Percentiles rank a stretch among this genome's conserved stretches.
Evolutionary conservation across 495 filamentous ascomycete species (phyloP).

Genomic region (Xylaria flabelliformis): DNA sequence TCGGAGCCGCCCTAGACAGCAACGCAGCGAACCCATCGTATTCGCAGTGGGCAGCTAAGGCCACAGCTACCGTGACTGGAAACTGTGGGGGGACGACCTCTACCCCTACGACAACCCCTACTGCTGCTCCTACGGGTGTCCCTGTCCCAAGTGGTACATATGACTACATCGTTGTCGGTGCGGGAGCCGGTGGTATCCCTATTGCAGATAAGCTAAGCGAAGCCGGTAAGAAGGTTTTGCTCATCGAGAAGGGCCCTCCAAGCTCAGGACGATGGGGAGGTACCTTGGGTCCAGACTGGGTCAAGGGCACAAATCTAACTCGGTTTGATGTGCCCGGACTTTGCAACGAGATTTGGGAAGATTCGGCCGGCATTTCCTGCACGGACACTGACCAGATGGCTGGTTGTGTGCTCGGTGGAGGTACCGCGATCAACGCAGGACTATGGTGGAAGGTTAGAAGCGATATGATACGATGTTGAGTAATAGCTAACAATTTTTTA

Average conservation of each 20-base stretch:
- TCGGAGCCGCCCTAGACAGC: constrained; percentile 45
- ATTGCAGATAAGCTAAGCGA: constrained; percentile 69
- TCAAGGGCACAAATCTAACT: constrained; percentile 70
- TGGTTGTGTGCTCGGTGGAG: constrained; percentile 79
- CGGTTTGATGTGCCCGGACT: constrained; percentile 83
- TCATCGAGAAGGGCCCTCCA: constrained; percentile 70
- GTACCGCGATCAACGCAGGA: constrained; percentile 76
- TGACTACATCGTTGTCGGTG: constrained; percentile 74
- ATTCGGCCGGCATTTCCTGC: constrained; percentile 68
- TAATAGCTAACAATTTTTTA: constrained; percentile 22
- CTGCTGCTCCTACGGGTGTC: constrained; percentile 43
- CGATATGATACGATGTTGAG: constrained; percentile 10
- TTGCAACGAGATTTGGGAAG: constrained; percentile 72
- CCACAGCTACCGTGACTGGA: constrained; percentile 40
- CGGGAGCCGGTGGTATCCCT: constrained; percentile 69
- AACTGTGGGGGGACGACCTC: constrained; percentile 43
- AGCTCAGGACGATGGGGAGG: constrained; percentile 66
- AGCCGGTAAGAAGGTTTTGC: constrained; percentile 66
- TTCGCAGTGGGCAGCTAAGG: constrained; percentile 47
- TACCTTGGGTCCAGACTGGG: constrained; percentile 64
- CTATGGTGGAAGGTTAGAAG: constrained; percentile 57
- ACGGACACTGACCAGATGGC: constrained; percentile 75
- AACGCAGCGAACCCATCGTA: constrained; percentile 52
- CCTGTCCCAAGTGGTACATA: constrained; percentile 57
- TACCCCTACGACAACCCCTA: constrained; percentile 38